Percentiles rank a stretch among this genome's conserved stretches.
These are phyloP conservation scores for Raddia guianensis DNA, from an alignment of 176 grass and related monocot genomes.

Conservation along the genomic window DNA sequence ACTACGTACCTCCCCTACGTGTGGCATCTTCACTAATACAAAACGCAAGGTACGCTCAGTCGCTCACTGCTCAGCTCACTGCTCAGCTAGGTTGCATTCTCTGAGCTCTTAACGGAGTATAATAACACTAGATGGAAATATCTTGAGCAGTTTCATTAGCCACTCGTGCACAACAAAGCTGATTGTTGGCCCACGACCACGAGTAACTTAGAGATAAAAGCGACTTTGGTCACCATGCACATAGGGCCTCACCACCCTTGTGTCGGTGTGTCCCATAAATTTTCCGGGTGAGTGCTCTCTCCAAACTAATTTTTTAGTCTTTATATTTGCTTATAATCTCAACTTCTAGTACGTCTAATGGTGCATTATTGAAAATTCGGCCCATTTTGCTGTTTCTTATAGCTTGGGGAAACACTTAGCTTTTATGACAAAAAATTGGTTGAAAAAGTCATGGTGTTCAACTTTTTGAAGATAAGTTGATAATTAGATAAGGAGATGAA, in stretches of 20 bases:
- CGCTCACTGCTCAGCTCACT: no score
- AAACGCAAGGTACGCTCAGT: not conserved
- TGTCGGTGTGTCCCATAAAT: not conserved
- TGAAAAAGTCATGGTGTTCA: no score
- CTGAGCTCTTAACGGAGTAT: not conserved
- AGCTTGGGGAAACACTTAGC: no score
- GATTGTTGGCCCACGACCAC: not conserved
- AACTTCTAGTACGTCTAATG: no score
- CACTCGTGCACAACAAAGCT: slow-evolving; percentile 39
- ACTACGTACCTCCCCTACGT: not conserved
- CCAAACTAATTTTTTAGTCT: no score
- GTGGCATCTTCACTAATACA: not conserved
- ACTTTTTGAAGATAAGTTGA: no score
- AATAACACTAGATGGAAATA: slow-evolving; percentile 1
- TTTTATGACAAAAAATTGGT: no score
- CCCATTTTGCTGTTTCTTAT: no score
- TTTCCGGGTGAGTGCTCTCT: not conserved
- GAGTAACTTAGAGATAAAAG: not conserved
- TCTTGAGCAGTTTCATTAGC: not conserved
- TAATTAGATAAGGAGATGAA: no score
- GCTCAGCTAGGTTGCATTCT: not conserved
- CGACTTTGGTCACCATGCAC: slow-evolving; percentile 16
- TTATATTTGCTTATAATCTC: no score
- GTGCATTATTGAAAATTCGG: no score
- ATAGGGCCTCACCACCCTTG: not conserved